These are phyloP conservation scores for Lactarius pseudohatsudake DNA, from an alignment of 768 basidiomycete species.

Conservation along the genomic window DNA sequence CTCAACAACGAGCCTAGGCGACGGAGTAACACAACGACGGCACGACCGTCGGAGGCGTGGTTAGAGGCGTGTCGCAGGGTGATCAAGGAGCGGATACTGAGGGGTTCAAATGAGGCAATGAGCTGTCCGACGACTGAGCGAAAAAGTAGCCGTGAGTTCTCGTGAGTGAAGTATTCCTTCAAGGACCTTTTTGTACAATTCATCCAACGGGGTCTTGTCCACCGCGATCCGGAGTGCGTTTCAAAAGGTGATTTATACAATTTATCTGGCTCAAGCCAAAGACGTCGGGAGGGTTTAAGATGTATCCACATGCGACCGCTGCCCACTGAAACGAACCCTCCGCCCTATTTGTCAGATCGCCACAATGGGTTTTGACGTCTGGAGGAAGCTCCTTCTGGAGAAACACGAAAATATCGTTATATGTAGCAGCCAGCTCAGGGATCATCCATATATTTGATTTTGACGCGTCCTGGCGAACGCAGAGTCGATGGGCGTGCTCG, in stretches of 20 bases:
- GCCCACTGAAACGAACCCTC: no score
- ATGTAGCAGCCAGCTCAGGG: no score
- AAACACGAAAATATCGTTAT: no score
- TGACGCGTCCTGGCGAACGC: no score
- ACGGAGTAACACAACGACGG: not conserved
- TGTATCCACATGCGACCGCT: not conserved
- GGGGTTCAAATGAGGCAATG: not conserved
- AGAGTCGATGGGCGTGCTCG: no score
- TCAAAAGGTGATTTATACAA: not conserved
- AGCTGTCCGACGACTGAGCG: slow-evolving; percentile 3
- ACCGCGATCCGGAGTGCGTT: not conserved
- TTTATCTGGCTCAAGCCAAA: not conserved
- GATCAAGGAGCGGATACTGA: not conserved
- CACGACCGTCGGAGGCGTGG: not conserved
- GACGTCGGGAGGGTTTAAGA: not conserved
- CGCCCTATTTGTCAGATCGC: no score
- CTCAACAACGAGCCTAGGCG: slow-evolving; percentile 4
- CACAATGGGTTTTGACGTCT: no score
- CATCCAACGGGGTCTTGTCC: not conserved
- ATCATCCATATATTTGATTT: no score
- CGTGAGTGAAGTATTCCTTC: no score
- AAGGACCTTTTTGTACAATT: no score
- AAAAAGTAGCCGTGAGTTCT: not conserved
- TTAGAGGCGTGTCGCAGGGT: not conserved
- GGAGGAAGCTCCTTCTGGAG: no score